Base-by-base conservation (phyloP, 78 protist genomes). In the Bigelowiella natans region DNA sequence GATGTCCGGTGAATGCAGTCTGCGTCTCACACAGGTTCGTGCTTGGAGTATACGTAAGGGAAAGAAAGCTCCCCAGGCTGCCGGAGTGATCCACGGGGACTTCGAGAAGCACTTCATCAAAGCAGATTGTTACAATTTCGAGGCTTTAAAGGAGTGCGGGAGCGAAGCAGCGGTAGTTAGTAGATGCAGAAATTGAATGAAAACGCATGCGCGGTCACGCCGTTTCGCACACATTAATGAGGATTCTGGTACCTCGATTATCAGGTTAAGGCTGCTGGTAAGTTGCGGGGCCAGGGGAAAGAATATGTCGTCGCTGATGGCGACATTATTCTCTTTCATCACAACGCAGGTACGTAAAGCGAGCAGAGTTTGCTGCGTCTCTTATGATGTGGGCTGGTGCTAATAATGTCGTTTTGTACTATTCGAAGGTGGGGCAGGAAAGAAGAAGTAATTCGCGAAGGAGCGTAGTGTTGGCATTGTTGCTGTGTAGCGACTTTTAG, bases 51-150 rank as follows among this genome's bases (percentile, higher is more conserved):
- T 97, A 38, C 88, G 92, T 2, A 73, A 63, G 40, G 95, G 94
- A 31, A 51, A 39, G 91, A 97, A 95, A 89, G 98, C 98, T 0
- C 98, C 98, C 37, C 94, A 94, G 85, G 97, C 97, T 11, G 99
- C 97, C 31, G 99, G 98, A 34, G 90, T 90, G 82, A 97, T 97
- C 92, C 99, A 97, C 90, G 92, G 97, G 36, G 99, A 97, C 40
- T 94, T 97, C 34, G 97, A 95, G 38, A 85, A 85, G 18, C 11
- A 37, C 11, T 85, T 85, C 38, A 7, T 28, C 38, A 29, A 11
- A 37, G 87, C 87, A 37, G 87, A 85, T 28, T n/a, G 36, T n/a
- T n/a, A n/a, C 36, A n/a, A 28, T 29, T 63, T n/a, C 82, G 29
- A 63, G 29, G 82, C 28, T 63, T 63, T 63, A n/a, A 63, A 63